Percentiles rank a stretch among this genome's conserved stretches.
Evolutionary conservation across 805 yeast genomes (phyloP).

Genomic region (Hanseniaspora guilliermondii): DNA sequence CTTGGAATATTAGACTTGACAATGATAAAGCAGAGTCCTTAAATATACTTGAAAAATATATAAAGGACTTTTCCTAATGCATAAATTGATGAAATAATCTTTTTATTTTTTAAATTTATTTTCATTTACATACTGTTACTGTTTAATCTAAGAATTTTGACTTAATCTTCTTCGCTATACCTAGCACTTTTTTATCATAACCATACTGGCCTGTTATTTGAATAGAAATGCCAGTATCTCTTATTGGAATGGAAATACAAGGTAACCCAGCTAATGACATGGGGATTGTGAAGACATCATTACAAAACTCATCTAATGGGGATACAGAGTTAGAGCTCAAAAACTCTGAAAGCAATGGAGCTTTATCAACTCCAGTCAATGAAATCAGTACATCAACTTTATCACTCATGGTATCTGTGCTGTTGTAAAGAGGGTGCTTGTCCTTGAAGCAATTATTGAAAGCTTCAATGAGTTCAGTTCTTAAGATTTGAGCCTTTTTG

Average conservation of each 20-base stretch:
- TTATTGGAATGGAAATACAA: constrained; percentile 57
- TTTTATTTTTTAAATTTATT: no score
- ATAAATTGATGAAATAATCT: neutral
- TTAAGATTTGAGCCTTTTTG: constrained; percentile 56
- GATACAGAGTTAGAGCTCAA: constrained; percentile 27
- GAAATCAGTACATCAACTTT: constrained; percentile 59
- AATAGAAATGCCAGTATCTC: constrained; percentile 41
- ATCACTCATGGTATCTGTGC: constrained; percentile 16
- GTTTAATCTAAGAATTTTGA: neutral
- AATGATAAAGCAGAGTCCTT: neutral
- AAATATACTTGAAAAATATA: neutral
- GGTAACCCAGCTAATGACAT: constrained; percentile 89
- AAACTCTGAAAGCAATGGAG: constrained; percentile 43
- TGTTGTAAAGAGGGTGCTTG: constrained; percentile 32
- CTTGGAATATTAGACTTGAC: constrained; percentile 7
- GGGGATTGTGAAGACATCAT: constrained; percentile 81
- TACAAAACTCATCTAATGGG: constrained; percentile 53
- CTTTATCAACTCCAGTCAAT: constrained; percentile 54
- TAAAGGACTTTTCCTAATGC: neutral
- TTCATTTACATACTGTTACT: neutral
- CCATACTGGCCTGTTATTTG: constrained; percentile 84
- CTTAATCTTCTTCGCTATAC: constrained; percentile 21
- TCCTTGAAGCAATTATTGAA: constrained; percentile 51
- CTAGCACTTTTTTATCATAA: constrained; percentile 53
- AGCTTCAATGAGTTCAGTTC: constrained; percentile 50